A percentile compares a stretch with the other conserved stretches of the same genome.
phyloP scores from a whole-genome alignment of 2,329 filamentous ascomycete genomes.

The Rutstroemia sp. region DNA sequence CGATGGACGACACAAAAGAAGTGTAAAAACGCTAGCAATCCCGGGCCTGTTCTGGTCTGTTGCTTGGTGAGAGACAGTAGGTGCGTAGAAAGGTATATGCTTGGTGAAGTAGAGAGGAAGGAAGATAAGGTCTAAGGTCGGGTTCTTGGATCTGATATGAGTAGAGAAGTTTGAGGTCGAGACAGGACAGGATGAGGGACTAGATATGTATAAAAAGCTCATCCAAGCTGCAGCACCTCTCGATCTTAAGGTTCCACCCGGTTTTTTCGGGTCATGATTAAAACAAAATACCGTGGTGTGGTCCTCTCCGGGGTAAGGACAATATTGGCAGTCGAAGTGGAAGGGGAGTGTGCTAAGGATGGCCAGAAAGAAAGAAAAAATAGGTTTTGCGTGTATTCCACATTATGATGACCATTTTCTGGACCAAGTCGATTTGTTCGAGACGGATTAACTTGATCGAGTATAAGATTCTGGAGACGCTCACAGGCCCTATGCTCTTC shows the following conservation, averaged over 20 bases:
- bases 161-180: constrained; percentile 7
- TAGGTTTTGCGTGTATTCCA: background rate
- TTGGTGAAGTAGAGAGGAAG: background rate
- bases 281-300: constrained; percentile 7
- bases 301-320: constrained; percentile 2
- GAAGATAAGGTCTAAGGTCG: background rate
- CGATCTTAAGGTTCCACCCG: constrained; percentile 21
- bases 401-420: background rate
- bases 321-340: background rate
- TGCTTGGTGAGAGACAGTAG: too few species aligned
- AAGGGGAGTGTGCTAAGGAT: background rate
- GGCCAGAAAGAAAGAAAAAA: background rate
- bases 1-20: background rate
- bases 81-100: background rate
- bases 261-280: constrained; percentile 16
- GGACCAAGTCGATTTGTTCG: too few species aligned
- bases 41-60: too few species aligned
- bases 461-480: background rate
- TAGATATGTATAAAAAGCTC: constrained; percentile 20
- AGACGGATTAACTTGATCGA: constrained; percentile 1
- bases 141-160: background rate
- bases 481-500: background rate
- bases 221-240: constrained; percentile 16
- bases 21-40: background rate
- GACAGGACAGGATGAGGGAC: constrained; percentile 13